Percentiles rank a stretch among this genome's conserved stretches.
Conservation (phyloP, 2,329 filamentous ascomycete species). For the Scedosporium minutisporum region DNA sequence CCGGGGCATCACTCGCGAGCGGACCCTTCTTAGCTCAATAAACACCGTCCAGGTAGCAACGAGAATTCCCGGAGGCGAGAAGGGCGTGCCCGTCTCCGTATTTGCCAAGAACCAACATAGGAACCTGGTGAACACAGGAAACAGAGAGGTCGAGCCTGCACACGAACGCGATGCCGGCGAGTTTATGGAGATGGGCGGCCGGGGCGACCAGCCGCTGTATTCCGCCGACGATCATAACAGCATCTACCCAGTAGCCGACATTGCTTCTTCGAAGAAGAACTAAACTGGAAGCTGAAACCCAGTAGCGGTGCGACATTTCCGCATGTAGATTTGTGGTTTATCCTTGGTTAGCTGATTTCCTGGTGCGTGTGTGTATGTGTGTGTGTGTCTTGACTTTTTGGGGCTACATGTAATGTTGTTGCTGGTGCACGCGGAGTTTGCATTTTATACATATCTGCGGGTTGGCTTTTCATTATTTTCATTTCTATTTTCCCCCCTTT, state of each 20-base stretch:
- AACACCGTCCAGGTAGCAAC: conserved; percentile 57
- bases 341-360: background rate
- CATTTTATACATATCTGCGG: background rate
- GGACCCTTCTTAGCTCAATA: conserved; percentile 73
- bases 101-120: conserved; percentile 58
- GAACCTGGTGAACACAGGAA: conserved; percentile 22
- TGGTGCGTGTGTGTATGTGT: background rate
- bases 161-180: conserved; percentile 59
- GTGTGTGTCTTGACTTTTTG: background rate
- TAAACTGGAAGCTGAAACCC: background rate
- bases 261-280: conserved; percentile 5
- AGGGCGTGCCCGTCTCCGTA: conserved; percentile 57
- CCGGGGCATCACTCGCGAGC: conserved; percentile 69
- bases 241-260: conserved; percentile 32
- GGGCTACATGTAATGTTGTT: background rate
- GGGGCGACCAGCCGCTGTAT: conserved; percentile 72
- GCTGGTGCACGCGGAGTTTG: background rate
- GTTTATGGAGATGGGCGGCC: conserved; percentile 77
- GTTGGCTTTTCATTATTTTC: background rate
- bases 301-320: too few relatives aligned
- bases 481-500: background rate
- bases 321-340: too few relatives aligned
- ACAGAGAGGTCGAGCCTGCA: conserved; percentile 56
- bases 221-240: conserved; percentile 46
- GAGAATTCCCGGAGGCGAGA: conserved; percentile 44